phyloP scores from a whole-genome alignment of 2,329 filamentous ascomycete genomes.

The Colletotrichum sp. region DNA sequence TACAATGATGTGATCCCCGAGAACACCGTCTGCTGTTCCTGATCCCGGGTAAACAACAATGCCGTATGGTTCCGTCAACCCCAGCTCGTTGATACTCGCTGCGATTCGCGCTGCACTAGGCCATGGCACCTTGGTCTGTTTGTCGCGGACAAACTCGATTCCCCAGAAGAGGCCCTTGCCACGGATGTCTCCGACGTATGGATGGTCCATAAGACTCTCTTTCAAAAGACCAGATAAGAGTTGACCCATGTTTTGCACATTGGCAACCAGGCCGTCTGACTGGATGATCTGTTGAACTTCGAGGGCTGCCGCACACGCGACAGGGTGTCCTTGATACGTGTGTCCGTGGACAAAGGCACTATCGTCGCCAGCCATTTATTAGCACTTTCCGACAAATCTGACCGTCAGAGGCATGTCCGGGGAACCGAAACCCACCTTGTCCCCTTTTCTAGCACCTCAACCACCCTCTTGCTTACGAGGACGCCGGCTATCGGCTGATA shows the following conservation, averaged over 20 bases:
- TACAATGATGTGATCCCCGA: constrained; percentile 73
- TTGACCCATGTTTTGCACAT: constrained; percentile 33
- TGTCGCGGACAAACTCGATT: constrained; percentile 48
- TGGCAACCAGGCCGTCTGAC: constrained; percentile 35
- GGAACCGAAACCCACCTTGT: constrained; percentile 31
- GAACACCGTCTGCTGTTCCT: constrained; percentile 63
- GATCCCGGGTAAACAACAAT: constrained; percentile 66
- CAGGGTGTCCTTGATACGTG: constrained; percentile 52
- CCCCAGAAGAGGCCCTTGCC: constrained; percentile 51
- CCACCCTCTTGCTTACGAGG: constrained; percentile 53
- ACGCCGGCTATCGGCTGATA: constrained; percentile 60
- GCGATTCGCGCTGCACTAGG: constrained; percentile 30
- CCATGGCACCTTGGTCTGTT: constrained; percentile 40
- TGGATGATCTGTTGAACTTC: constrained; percentile 42
- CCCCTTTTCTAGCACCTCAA: constrained; percentile 52
- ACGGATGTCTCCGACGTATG: constrained; percentile 43
- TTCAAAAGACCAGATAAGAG: constrained; percentile 33
- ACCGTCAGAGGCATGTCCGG: background rate
- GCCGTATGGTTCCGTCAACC: constrained; percentile 33
- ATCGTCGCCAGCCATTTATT: constrained; percentile 4
- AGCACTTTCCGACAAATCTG: constrained; percentile 20
- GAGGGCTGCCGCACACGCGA: constrained; percentile 42
- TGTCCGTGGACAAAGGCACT: constrained; percentile 62
- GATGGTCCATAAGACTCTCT: constrained; percentile 29
- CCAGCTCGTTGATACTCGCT: constrained; percentile 33